Base-by-base conservation (phyloP, 2,329 filamentous ascomycete species). In the Ophiocordyceps polyrhachis-furcata region DNA sequence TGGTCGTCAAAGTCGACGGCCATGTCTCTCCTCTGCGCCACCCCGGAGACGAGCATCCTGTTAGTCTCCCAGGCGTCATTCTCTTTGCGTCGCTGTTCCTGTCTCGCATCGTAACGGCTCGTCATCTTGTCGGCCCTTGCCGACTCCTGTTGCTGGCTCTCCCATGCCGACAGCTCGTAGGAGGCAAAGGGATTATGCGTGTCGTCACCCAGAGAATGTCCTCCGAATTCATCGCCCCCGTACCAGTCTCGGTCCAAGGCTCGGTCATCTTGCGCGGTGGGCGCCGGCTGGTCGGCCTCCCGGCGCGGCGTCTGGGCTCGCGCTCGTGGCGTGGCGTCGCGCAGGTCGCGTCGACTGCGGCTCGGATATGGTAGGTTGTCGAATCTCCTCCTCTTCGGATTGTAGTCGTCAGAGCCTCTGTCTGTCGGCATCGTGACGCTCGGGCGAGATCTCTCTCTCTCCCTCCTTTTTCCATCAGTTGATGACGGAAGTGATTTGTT, bases 41-140 rank as follows among this genome's bases (percentile, higher is more conserved):
- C 88, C 46, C 89, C 89, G 19, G 88, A 95, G 1, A 88, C 91
- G 48, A 98, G 71, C 91, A 98, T 96, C 47, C 91, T 83, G 60
- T 98, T 98, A 15, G 89, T 91, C 62, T 98, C 93, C 91, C 91
- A 98, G 0, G 88, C 89, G 62, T 98, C 91, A 40, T 91, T 87
- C 57, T 98, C 91, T 58, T 83, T 87, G 60, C 94, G 85, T 54
- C 88, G 84, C 62, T 94, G 86, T 47, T 85, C 71, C 48, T 81
- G 79, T 43, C 83, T 74, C 41, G 82, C 82, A 45, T 67, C 74
- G 54, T 70, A 74, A 54, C 74, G 79, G 44, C 73, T 79, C 5
- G 79, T 71, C 66, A 91, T 91, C 69, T 85, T 91, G 61, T 93
- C 84, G 9, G 78, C 70, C 58, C 87, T 64, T 14, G 78, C 81